A percentile compares a stretch with the other conserved stretches of the same genome.
Conservation (phyloP, 495 filamentous ascomycete species). For the Cercophora sp. region DNA sequence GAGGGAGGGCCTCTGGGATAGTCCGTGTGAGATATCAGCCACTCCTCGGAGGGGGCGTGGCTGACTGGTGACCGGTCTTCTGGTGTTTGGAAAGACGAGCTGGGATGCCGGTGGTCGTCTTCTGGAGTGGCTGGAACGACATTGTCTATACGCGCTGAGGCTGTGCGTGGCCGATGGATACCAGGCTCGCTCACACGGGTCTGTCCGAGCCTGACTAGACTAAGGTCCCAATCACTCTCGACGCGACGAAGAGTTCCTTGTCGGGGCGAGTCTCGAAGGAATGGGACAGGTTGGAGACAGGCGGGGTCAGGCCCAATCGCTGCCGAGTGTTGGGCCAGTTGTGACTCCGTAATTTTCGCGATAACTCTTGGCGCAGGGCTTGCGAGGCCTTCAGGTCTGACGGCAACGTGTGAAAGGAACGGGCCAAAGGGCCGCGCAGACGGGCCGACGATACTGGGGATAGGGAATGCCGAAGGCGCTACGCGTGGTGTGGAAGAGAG, state of each 20-base stretch:
- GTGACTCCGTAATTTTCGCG: conserved; percentile 1
- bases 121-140: neutral
- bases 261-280: no score
- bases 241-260: neutral
- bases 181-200: neutral
- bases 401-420: neutral
- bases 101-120: neutral
- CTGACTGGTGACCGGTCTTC: neutral
- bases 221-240: conserved; percentile 4
- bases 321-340: no score
- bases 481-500: no score
- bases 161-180: neutral
- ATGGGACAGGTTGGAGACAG: no score
- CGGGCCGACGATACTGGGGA: neutral
- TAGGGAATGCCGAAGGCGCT: no score
- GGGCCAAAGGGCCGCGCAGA: neutral
- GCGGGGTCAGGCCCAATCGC: no score
- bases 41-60: neutral
- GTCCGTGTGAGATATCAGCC: neutral
- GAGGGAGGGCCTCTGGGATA: conserved; percentile 16
- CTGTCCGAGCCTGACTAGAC: neutral
- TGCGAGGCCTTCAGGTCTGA: neutral
- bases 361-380: neutral
- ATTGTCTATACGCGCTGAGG: no score
- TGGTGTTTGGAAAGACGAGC: neutral